phyloP scores from a whole-genome alignment of 78 protist genomes.

The Mantamonas sphyraenae region DNA sequence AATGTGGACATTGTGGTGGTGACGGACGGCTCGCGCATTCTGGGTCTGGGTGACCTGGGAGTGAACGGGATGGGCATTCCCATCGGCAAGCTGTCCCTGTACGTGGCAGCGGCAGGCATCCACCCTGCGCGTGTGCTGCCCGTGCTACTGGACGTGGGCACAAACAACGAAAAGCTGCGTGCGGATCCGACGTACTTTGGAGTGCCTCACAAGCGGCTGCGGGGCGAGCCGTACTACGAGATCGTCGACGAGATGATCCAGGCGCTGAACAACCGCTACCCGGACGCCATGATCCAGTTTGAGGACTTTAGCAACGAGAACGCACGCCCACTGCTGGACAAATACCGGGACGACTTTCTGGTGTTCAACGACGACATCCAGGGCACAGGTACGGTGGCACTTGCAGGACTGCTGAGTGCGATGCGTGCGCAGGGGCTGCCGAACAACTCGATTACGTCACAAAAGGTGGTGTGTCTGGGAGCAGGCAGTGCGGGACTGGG shows the following conservation, averaged over 20 bases:
- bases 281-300: constrained; percentile 1
- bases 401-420: not conserved
- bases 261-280: not conserved
- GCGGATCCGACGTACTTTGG: constrained; percentile 87
- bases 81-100: constrained; percentile 86
- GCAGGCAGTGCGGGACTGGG: constrained; percentile 8
- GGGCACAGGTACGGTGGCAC: constrained; percentile 7
- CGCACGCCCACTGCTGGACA: not conserved
- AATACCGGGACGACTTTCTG: not conserved
- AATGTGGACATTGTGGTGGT: constrained; percentile 79
- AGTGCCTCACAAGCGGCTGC: constrained; percentile 36
- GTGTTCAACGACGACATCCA: not conserved
- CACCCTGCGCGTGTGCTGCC: constrained; percentile 73
- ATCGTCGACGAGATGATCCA: not conserved
- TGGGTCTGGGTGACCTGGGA: constrained; percentile 97
- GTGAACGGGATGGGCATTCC: constrained; percentile 82
- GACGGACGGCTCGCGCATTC: constrained; percentile 96
- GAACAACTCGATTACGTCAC: not conserved
- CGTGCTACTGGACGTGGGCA: constrained; percentile 88
- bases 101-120: constrained; percentile 79
- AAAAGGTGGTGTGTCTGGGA: not conserved
- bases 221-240: too few relatives aligned
- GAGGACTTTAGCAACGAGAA: constrained; percentile 3
- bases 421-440: not conserved
- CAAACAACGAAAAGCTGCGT: constrained; percentile 65